phyloP scores from a whole-genome alignment of 495 filamentous ascomycete species.

The Acidiella bohemica region DNA sequence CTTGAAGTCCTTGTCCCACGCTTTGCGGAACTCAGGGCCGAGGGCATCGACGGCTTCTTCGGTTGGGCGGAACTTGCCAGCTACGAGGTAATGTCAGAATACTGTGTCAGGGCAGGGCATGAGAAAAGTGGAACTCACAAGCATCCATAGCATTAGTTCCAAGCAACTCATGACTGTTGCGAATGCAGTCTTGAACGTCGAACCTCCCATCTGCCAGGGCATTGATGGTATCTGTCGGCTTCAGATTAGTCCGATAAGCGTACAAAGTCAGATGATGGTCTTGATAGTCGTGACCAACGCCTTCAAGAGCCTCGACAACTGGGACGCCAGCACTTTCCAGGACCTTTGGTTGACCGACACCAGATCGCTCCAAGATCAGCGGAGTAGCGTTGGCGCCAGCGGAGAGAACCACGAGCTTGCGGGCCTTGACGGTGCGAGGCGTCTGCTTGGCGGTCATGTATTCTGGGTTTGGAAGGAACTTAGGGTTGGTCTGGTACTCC shows the following conservation, averaged over 20 bases:
- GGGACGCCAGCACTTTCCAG: constrained; percentile 13
- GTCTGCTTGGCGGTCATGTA: constrained; percentile 14
- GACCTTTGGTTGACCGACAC: constrained; percentile 20
- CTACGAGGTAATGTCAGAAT: neutral
- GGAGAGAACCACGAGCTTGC: constrained; percentile 25
- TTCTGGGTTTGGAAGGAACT: constrained; percentile 14
- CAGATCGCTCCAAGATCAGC: constrained; percentile 25
- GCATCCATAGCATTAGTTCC: constrained; percentile 40
- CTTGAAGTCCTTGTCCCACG: constrained; percentile 21
- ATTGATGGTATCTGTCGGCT: constrained; percentile 19
- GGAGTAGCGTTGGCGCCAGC: constrained; percentile 24
- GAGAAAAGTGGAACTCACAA: neutral
- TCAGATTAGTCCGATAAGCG: constrained; percentile 17
- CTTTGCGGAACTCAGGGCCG: constrained; percentile 20
- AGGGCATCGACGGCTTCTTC: constrained; percentile 19
- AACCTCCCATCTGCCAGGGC: constrained; percentile 26
- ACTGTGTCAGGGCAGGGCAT: neutral
- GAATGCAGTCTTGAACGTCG: constrained; percentile 22
- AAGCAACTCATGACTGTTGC: constrained; percentile 23
- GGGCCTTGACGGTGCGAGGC: constrained; percentile 29
- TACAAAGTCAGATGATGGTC: constrained; percentile 21
- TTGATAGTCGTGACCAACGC: constrained; percentile 24
- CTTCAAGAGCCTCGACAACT: constrained; percentile 18
- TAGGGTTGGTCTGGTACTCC: constrained; percentile 17
- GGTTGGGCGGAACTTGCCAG: constrained; percentile 20